Evolutionary conservation across 768 basidiomycete genomes (phyloP).

Genomic region (Coprinellus aureogranulatus): DNA sequence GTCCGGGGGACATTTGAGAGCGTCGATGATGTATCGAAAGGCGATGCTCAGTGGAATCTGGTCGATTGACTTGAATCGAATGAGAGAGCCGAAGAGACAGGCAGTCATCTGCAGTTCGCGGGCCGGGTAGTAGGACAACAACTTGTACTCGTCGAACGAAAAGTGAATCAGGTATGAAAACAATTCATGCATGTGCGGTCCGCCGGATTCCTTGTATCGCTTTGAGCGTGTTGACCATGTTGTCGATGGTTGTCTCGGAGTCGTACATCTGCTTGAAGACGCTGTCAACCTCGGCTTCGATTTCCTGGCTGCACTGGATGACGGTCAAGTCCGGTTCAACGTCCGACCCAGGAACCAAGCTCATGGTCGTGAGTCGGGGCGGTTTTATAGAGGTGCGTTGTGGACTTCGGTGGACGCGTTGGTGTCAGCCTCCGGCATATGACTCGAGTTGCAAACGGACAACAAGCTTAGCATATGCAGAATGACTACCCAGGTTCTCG

Average conservation of each 20-base stretch:
- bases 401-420: constrained; percentile 89
- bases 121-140: constrained; percentile 92
- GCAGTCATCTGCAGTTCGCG: constrained; percentile 96
- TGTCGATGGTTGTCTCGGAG: constrained; percentile 90
- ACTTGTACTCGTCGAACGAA: constrained; percentile 99
- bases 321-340: constrained; percentile 90
- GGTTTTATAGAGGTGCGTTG: constrained; percentile 88
- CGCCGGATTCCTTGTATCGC: constrained; percentile 78
- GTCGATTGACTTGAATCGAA: constrained; percentile 90
- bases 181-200: constrained; percentile 86
- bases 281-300: constrained; percentile 88
- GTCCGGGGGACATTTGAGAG: constrained; percentile 85
- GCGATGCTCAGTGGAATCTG: constrained; percentile 94
- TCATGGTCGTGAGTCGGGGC: constrained; percentile 99
- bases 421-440: constrained; percentile 75
- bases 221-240: constrained; percentile 88
- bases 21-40: constrained; percentile 93
- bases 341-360: constrained; percentile 80
- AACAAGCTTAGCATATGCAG: background rate
- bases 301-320: constrained; percentile 81
- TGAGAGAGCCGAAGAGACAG: constrained; percentile 92
- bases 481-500: background rate
- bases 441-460: constrained; percentile 52
- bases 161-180: constrained; percentile 99
- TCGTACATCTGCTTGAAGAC: constrained; percentile 99